These are phyloP conservation scores for Aspergillus thermomutatus DNA, from an alignment of 2,329 filamentous ascomycete genomes.

Conservation along the genomic window DNA sequence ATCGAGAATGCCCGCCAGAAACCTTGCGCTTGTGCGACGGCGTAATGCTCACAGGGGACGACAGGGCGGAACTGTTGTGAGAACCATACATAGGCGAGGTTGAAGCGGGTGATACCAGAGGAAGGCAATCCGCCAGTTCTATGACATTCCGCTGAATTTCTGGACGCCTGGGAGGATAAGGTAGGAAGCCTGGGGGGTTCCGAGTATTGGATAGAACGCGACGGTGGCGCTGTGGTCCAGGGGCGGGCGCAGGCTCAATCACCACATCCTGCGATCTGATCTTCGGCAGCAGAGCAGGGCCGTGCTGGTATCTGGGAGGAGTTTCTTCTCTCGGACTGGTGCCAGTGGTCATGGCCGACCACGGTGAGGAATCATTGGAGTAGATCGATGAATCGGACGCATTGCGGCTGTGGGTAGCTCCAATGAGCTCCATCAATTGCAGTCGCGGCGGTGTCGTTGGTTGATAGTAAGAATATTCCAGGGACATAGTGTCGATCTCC, in stretches of 20 bases:
- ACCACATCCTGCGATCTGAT: slow-evolving; percentile 81
- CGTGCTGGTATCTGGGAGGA: slow-evolving; percentile 72
- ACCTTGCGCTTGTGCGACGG: slow-evolving; percentile 41
- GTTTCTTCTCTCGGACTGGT: slow-evolving; percentile 66
- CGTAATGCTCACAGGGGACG: slow-evolving; percentile 60
- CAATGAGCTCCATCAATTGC: slow-evolving; percentile 31
- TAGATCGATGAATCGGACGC: slow-evolving; percentile 64
- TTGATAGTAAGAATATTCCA: slow-evolving; percentile 41
- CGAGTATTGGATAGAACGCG: slow-evolving; percentile 53
- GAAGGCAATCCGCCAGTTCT: slow-evolving; percentile 44
- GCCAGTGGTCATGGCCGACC: slow-evolving; percentile 64
- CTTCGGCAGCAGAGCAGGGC: slow-evolving; percentile 75
- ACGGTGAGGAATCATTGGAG: slow-evolving; percentile 65
- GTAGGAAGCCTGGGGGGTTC: slow-evolving; percentile 49
- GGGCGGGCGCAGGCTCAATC: slow-evolving; percentile 56
- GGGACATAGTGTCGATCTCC: slow-evolving; percentile 34
- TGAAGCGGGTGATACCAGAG: slow-evolving; percentile 45
- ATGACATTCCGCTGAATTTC: slow-evolving; percentile 45
- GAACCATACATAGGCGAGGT: slow-evolving; percentile 34
- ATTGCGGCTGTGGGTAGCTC: slow-evolving; percentile 55
- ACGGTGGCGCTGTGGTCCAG: slow-evolving; percentile 55
- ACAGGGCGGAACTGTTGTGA: slow-evolving; percentile 47
- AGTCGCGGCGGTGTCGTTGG: slow-evolving; percentile 44
- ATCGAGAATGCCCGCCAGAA: slow-evolving; percentile 49
- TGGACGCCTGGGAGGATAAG: slow-evolving; percentile 46